Evolutionary conservation across 306 rosid genomes (phyloP), one percentile per base, ranked within the genome.

Genomic region (Quercus engelmannii): DNA sequence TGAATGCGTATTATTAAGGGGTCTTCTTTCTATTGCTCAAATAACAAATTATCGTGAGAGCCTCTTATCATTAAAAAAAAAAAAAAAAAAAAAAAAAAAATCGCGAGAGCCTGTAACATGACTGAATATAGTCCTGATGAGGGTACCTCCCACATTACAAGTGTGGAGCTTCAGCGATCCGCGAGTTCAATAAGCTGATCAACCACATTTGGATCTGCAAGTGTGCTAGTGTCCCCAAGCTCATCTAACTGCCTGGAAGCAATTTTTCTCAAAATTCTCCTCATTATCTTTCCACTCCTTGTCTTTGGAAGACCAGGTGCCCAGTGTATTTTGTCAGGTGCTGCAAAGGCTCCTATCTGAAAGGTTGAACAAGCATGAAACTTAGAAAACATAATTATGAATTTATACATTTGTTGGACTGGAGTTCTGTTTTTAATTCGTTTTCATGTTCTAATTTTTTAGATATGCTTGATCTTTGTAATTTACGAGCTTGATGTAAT

Each of bases 291-390:
- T 76, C 99, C 99, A 33, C 98, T 96, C 86, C 98, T 96, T 13
- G 99, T 95, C 88, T 96, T 96, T 8, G 99, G 99, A 74, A 96
- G 99, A 82, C 94, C 92, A 56, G 98, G 99, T 1, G 98, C 99
- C 99, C 99, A 96, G 78, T 96, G 99, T 79, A 96, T 93, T 87
- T 81, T 90, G 84, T 96, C 98, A 0, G 99, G 99, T 78, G 99
- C 96, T 31, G 99, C 98, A 86, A 96, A 96, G 17, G 98, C 98
- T 84, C 99, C 99, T 49, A 96, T 96, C 98, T 96, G 96, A 83
- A 88, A 93, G 57, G 46, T 82, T 55, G 74, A 58, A 80, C 31
- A 69, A 75, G 11, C 23, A 51, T 71, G 21, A 73, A 6, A 21
- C 25, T 57, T 63, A 78, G 25, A 30, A 25, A 10, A 58, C 56